phyloP scores from a whole-genome alignment of 225 moss, liverwort and hornwort genomes.

The Ulota crispa region DNA sequence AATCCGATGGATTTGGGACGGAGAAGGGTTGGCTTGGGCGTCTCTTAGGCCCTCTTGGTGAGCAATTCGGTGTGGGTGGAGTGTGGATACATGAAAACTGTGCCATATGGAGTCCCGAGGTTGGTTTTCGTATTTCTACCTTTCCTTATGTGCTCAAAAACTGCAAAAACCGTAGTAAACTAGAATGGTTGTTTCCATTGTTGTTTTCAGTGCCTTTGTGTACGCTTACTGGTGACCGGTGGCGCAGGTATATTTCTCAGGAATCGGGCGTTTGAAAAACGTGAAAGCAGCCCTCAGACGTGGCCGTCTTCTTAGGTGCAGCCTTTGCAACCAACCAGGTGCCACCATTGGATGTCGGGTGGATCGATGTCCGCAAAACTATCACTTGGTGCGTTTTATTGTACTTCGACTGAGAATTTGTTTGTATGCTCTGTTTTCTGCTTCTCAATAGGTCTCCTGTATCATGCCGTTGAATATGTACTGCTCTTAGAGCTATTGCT shows the following conservation, averaged over 20 bases:
- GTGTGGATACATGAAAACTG: slow-evolving; percentile 84
- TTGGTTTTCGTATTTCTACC: slow-evolving; percentile 24
- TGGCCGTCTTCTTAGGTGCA: slow-evolving; percentile 73
- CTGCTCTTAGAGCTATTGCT: slow-evolving; percentile 6
- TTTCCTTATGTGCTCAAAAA: background rate
- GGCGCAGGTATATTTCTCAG: slow-evolving; percentile 76
- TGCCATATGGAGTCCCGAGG: slow-evolving; percentile 92
- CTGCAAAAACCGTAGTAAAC: background rate
- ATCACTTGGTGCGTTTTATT: slow-evolving; percentile 64
- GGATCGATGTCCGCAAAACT: slow-evolving; percentile 80
- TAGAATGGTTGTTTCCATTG: background rate
- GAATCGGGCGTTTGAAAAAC: slow-evolving; percentile 77
- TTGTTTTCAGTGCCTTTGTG: slow-evolving; percentile 12
- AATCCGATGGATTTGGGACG: slow-evolving; percentile 61
- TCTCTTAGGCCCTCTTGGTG: slow-evolving; percentile 74
- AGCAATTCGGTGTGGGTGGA: slow-evolving; percentile 75
- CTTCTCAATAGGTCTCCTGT: slow-evolving; percentile 6
- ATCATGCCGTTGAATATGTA: background rate
- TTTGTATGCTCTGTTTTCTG: slow-evolving; percentile 6
- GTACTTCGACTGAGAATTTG: background rate
- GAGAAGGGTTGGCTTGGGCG: slow-evolving; percentile 81
- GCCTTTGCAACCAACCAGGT: slow-evolving; percentile 74
- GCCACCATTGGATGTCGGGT: slow-evolving; percentile 88
- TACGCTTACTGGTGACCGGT: slow-evolving; percentile 16
- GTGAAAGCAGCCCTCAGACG: slow-evolving; percentile 82